Evolutionary conservation across 768 basidiomycete species (phyloP).

Genomic region (Floccularia luteovirens): DNA sequence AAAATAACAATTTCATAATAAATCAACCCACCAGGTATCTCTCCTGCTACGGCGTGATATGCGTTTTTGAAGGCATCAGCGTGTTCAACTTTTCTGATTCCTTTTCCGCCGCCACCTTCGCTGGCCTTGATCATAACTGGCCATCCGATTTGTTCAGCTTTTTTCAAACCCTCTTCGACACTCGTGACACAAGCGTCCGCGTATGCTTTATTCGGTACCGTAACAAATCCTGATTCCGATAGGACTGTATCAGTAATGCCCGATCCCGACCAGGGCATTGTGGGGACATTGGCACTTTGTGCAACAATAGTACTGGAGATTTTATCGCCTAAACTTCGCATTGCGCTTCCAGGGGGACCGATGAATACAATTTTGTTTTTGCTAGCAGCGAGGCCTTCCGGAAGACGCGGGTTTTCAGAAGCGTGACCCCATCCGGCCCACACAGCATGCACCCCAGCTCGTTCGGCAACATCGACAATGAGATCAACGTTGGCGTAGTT

Average conservation of each 20-base stretch:
- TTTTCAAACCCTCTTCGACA: slow-evolving; percentile 80
- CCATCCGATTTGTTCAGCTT: slow-evolving; percentile 86
- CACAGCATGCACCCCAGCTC: slow-evolving; percentile 95
- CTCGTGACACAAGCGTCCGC: slow-evolving; percentile 78
- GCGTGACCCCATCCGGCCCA: slow-evolving; percentile 99
- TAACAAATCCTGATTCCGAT: slow-evolving; percentile 84
- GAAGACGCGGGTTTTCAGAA: slow-evolving; percentile 95
- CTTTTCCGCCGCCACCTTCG: slow-evolving; percentile 98
- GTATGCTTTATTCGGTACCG: slow-evolving; percentile 90
- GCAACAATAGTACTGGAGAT: slow-evolving; percentile 99
- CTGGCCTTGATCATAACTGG: slow-evolving; percentile 99
- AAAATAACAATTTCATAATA: slow-evolving; percentile 6
- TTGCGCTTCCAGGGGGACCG: slow-evolving; percentile 96
- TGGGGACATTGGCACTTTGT: slow-evolving; percentile 92
- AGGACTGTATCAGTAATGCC: slow-evolving; percentile 85
- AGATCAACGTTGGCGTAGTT: slow-evolving; percentile 99
- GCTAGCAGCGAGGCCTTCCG: slow-evolving; percentile 86
- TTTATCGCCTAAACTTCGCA: slow-evolving; percentile 99
- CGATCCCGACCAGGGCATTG: slow-evolving; percentile 98
- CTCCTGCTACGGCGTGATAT: slow-evolving; percentile 88
- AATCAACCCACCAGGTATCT: slow-evolving; percentile 78
- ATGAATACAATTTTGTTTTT: slow-evolving; percentile 98
- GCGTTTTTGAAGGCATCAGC: slow-evolving; percentile 90
- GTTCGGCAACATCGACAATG: slow-evolving; percentile 96
- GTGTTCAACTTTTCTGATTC: slow-evolving; percentile 90